Base-by-base conservation (phyloP, 2,329 filamentous ascomycete species). In the Camptophora hylomeconis region DNA sequence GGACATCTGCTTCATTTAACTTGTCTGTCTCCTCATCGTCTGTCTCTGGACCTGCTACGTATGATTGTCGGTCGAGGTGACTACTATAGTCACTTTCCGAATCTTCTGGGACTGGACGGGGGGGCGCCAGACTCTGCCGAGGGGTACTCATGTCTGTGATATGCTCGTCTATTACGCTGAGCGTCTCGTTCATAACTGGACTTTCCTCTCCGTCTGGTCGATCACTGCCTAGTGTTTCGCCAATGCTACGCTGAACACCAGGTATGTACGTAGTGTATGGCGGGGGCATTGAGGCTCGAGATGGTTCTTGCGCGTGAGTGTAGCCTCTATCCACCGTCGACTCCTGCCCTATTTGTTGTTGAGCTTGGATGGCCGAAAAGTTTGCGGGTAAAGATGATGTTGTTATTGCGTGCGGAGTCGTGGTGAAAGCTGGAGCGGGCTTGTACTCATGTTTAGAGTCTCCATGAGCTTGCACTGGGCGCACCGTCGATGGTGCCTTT, bases 101-200 rank as follows among this genome's bases (percentile, higher is more conserved):
- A 17, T 60, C 58, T 26, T 70, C 67, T 12, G 52, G 47, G 24
- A 58, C 44, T 8, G 22, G 20, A 7, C 28, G 33, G 5, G 31
- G 36, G 4, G 36, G 33, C 8, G 35, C 38, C 32, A 66, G 38
- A 46, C 63, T 66, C 37, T 71, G 67, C 14, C 69, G 63, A 30
- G 69, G 69, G 5, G 65, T 72, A 49, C 65, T 69, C 58, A 95
- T 70, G 51, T 93, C 80, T 22, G 83, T 93, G 44, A 95, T 93
- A 50, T 94, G 87, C 56, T 95, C 87, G 52, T 95, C 79, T 46
- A 95, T 95, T 34, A 95, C 87, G 47, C 84, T 93, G 28, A 95
- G 60, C 1, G 87, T 94, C 52, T 95, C 86, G 50, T 86, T 84
- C 63, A 95, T 79, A 27, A 94, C 86, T 7, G 81, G 79, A 48